Percentiles rank a stretch among this genome's conserved stretches.
These are phyloP conservation scores for Centella asiatica DNA, from an alignment of 129 eudicot genomes.

Conservation along the genomic window DNA sequence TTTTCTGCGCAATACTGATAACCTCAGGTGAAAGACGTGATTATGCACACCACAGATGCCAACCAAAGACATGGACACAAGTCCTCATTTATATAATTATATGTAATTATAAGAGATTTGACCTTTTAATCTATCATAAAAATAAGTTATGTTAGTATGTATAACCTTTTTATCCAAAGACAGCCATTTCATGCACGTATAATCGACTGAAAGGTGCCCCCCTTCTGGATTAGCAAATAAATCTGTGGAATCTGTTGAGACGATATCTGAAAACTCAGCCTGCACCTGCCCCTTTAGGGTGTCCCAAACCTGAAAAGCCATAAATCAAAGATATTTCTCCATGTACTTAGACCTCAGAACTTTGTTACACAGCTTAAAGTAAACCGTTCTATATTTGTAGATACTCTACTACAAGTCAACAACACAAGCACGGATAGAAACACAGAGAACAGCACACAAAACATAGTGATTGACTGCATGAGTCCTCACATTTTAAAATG, in stretches of 20 bases:
- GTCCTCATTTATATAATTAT: background rate
- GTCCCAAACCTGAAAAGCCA: constrained; percentile 79
- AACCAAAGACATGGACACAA: background rate
- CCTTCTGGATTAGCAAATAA: constrained; percentile 50
- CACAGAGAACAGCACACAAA: too few relatives aligned
- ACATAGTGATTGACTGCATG: too few relatives aligned
- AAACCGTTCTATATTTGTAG: background rate
- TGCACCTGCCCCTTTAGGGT: constrained; percentile 82
- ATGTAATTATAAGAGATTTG: background rate
- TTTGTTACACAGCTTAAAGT: background rate
- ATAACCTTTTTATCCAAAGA: constrained; percentile 63
- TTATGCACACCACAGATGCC: background rate
- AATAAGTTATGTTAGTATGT: too few relatives aligned
- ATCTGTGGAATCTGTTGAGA: constrained; percentile 32
- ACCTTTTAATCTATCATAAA: background rate
- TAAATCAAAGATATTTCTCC: constrained; percentile 13
- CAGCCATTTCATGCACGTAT: constrained; percentile 92
- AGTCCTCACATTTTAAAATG: background rate
- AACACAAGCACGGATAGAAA: too few relatives aligned
- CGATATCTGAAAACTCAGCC: constrained; percentile 73
- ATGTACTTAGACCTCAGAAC: background rate
- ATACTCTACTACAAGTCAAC: background rate
- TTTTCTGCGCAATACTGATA: constrained; percentile 41
- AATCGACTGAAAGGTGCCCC: constrained; percentile 82
- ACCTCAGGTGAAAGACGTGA: background rate